These are phyloP conservation scores for Phlyctochytrium arcticum DNA, from an alignment of 192 early-diverging fungal species.

Conservation along the genomic window DNA sequence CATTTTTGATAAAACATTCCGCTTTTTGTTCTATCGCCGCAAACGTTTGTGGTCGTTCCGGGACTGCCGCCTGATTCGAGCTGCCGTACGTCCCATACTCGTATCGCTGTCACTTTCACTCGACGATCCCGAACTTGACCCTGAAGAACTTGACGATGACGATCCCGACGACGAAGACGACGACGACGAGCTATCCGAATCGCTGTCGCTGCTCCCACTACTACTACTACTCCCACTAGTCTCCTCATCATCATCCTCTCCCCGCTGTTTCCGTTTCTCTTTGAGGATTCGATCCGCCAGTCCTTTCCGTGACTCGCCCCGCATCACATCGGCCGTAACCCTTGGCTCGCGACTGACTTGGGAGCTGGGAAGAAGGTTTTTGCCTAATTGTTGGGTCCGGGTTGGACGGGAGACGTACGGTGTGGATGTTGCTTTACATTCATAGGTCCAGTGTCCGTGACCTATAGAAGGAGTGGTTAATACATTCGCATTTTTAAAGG, in stretches of 20 bases:
- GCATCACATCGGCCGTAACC: not conserved
- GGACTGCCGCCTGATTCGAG: too few relatives aligned
- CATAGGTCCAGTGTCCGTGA: conserved; percentile 23
- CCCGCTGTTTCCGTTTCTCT: conserved; percentile 2
- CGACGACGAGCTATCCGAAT: not conserved
- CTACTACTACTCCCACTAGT: not conserved
- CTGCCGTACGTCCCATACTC: too few relatives aligned
- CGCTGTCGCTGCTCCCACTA: conserved; percentile 10
- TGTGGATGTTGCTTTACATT: conserved; percentile 11
- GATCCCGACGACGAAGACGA: not conserved
- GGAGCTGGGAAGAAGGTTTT: conserved; percentile 6
- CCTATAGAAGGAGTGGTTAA: not conserved
- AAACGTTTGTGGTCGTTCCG: too few relatives aligned
- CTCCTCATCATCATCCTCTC: not conserved
- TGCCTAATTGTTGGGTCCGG: conserved; percentile 13
- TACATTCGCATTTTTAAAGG: too few relatives aligned
- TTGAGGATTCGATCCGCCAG: conserved; percentile 18
- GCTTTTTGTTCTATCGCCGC: not conserved
- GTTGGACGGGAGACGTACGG: conserved; percentile 15
- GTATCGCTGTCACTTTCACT: not conserved
- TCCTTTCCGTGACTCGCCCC: conserved; percentile 4
- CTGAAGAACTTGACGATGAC: not conserved
- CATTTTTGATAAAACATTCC: too few relatives aligned
- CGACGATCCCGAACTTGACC: not conserved
- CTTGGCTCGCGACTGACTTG: not conserved